Conservation (phyloP, 106 monocot species). For the Dendrobium chrysotoxum region DNA sequence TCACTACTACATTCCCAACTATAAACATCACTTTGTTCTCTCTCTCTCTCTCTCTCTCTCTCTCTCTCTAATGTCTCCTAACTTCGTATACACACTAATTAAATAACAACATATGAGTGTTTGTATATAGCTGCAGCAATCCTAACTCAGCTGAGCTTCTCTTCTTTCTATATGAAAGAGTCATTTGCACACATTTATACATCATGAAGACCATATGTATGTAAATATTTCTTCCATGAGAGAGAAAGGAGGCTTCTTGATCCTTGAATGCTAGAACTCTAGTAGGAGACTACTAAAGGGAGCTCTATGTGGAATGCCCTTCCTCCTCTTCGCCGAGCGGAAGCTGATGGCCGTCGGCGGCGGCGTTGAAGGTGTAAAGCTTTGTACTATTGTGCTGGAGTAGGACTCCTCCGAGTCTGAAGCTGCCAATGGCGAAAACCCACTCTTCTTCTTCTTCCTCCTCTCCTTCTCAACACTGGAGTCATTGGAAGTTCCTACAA, state of each 20-base stretch:
- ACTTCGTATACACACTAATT: too few relatives aligned
- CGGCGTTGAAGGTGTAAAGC: conserved; percentile 72
- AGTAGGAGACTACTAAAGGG: conserved; percentile 50
- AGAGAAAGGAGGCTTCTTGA: background rate
- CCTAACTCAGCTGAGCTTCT: too few relatives aligned
- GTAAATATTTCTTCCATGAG: too few relatives aligned
- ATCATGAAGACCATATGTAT: too few relatives aligned
- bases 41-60: too few relatives aligned
- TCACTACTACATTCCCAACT: too few relatives aligned
- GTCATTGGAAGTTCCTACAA: conserved; percentile 40
- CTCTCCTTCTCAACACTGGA: conserved; percentile 10
- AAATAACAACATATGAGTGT: too few relatives aligned
- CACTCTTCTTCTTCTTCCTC: conserved; percentile 3
- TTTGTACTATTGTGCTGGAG: conserved; percentile 39
- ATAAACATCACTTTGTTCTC: too few relatives aligned
- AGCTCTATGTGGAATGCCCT: conserved; percentile 74
- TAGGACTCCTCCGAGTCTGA: conserved; percentile 31
- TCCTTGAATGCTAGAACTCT: conserved; percentile 18
- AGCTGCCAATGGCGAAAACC: conserved; percentile 8
- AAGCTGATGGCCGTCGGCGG: conserved; percentile 28
- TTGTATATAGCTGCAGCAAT: too few relatives aligned
- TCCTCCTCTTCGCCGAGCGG: conserved; percentile 56
- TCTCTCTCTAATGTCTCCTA: too few relatives aligned
- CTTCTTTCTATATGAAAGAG: too few relatives aligned
- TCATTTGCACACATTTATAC: too few relatives aligned